Evolutionary conservation across 176 grass and related monocot genomes (phyloP), one percentile per base, ranked within the genome.

Genomic region (Triticum urartu): DNA sequence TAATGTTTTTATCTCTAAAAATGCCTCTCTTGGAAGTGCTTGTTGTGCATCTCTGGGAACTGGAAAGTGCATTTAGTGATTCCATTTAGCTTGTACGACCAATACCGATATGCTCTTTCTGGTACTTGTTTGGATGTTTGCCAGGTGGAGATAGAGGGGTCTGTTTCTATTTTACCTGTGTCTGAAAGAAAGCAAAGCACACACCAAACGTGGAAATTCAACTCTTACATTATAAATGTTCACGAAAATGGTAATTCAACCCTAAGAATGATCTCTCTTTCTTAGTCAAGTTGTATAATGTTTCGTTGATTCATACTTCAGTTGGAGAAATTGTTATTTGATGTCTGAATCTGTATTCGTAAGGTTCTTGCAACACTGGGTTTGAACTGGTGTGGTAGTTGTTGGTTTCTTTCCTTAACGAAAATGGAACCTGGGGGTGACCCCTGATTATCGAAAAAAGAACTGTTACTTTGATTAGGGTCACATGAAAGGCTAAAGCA

Each of bases 101-200:
- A 17, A 50, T 18, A 9, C 75, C 20, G 13, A 61, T 67, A 68
- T 80, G 67, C 43, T 80, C 68, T 38, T 72, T 81, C 26, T 77
- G 61, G 13, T 68, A 77, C 7, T 68, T 68, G 8, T 77, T 78
- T 85, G 32, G 30, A 68, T 85, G n/a, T 60, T 70, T 73, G 15
- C 52, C 81, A 64, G 50, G 39, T 82, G 39, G 39, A 64, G 68
- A 40, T 50, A 65, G 79, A 78, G 26, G 33, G 69, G 3, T 43
- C 6, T 88, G 28, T 40, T 68, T 32, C 54, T 73, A 22, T 73
- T 72, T 45, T 45, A 78, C 32, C n/a, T 69, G 28, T 58, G 28
- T 9, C 52, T 85, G 71, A 65, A 85, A 70, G 33, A 56, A 69
- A 33, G 14, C 32, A 54, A 68, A 42, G 11, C 32, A 81, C 38